Evolutionary conservation across 192 early-diverging fungal species (phyloP), one percentile per base, ranked within the genome.

Genomic region (Dissophora ornata): DNA sequence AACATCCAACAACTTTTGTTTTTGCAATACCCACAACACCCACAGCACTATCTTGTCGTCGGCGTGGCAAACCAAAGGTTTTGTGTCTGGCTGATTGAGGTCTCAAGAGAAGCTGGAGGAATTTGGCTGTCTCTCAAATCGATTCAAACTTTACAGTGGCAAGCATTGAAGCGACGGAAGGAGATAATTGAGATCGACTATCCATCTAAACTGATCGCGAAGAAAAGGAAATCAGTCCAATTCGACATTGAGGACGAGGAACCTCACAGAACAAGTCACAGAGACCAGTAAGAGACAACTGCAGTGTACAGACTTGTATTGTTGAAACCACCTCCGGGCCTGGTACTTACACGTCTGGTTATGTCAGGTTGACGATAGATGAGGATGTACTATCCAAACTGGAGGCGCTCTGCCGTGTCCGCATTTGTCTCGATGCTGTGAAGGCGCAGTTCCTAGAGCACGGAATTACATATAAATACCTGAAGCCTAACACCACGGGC

Each of bases 11-110:
- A 77, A 18, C 51, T 77, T 7, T 40, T 77, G 18, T 77, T 67
- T 34, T n/a, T 77, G 25, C 73, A 77, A 21, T 77, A 77, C 16
- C 73, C 73, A 8, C 73, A 77, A 22, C 73, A 77, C 45, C 64
- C 73, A 19, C 63, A 56, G 1, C 65, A 77, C 34, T 77, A 77
- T 33, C 59, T 77, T 34, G 73, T 77, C 19, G 52, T 77, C 24
- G 73, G 73, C 3, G 73, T 77, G 18, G 54, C 67, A 16, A 56
- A 67, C 3, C 63, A 67, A 58, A 60, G 56, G 57, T 77, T 77
- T 28, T 55, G 59, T 26, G 59, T 60, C 2, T 77, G 73, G 73
- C 59, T 77, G 36, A 67, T 77, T 25, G 73, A 77, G 44, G 73
- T 77, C 12, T 51, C 44, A 29, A 60, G 30, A 38, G 67, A 69